These are phyloP conservation scores for Pisolithus tinctorius DNA, from an alignment of 768 basidiomycete genomes.

Conservation along the genomic window DNA sequence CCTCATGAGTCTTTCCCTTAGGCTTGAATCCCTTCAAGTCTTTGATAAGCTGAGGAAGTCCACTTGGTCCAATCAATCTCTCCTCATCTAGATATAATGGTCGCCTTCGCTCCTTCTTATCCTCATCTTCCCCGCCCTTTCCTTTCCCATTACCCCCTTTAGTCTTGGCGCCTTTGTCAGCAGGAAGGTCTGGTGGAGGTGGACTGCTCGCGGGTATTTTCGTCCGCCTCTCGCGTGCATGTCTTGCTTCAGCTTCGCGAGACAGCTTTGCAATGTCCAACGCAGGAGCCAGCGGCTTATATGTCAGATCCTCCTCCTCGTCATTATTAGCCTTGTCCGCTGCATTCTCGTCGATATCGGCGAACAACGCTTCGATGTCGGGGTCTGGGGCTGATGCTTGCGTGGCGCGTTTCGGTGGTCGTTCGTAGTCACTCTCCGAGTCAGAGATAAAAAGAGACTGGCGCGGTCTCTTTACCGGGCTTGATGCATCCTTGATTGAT, in stretches of 20 bases:
- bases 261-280: constrained; percentile 49
- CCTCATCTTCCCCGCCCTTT: constrained; percentile 17
- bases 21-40: constrained; percentile 72
- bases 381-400: constrained; percentile 14
- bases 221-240: constrained; percentile 24
- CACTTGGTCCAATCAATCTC: constrained; percentile 62
- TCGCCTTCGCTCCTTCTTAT: constrained; percentile 24
- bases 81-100: constrained; percentile 66
- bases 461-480: constrained; percentile 27
- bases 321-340: constrained; percentile 45
- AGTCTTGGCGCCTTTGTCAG: constrained; percentile 14
- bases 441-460: constrained; percentile 53
- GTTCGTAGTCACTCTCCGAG: constrained; percentile 38
- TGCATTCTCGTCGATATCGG: constrained; percentile 43
- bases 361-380: constrained; percentile 39
- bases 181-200: constrained; percentile 24
- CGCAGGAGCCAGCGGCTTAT: constrained; percentile 42
- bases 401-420: constrained; percentile 20
- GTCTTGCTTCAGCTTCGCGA: constrained; percentile 48
- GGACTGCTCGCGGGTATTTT: constrained; percentile 36
- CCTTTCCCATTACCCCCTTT: constrained; percentile 6
- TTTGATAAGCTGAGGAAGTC: constrained; percentile 76
- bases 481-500: constrained; percentile 13
- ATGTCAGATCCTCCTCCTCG: constrained; percentile 33
- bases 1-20: constrained; percentile 92